Base-by-base conservation (phyloP, 2,329 filamentous ascomycete species). In the Neofusicoccum parvum region DNA sequence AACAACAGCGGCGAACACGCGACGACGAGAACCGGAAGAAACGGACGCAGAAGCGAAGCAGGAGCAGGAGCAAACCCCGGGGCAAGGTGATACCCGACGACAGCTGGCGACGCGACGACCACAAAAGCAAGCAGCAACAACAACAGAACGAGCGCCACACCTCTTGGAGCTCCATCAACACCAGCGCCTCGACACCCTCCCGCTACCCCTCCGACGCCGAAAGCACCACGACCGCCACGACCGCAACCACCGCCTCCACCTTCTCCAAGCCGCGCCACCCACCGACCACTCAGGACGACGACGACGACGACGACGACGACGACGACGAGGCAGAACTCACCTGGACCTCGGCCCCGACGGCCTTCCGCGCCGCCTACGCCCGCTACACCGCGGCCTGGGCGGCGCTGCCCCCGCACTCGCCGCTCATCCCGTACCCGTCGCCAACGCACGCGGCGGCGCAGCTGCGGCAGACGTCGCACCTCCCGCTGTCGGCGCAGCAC, bases 391-490 rank as follows among this genome's bases (percentile, higher is more conserved):
- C 15, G 14, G 17, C 15, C 2, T 65, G 63, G 63, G 27, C 53
- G 11, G 6, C 34, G 17, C 51, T 65, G 5, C 11, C 34, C 7
- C 41, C 43, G 17, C 39, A 17, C 37, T 50, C 34, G 15, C 39
- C 58, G 3, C 12, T n/a, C 41, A 49, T 66, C 14, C 65, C 65
- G 9, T 65, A 56, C 41, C 63, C 63, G 1, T 48, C 63, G 15
- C 63, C 53, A 0, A 59, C 45, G 10, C 63, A 50, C 34, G 20
- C 46, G n/a, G 17, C 63, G 7, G 53, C 36, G 34, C 43, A 41
- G 17, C 65, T 58, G 23, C 56, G n/a, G 27, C n/a, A 50, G 4
- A 32, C 46, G 3, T 5, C 20, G 17, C 62, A 48, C 39, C 41
- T 54, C 11, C 11, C 17, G 32, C 43, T 12, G 20, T 45, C 48